phyloP scores from a whole-genome alignment of 2,329 filamentous ascomycete species.

The Xylaria sp. region DNA sequence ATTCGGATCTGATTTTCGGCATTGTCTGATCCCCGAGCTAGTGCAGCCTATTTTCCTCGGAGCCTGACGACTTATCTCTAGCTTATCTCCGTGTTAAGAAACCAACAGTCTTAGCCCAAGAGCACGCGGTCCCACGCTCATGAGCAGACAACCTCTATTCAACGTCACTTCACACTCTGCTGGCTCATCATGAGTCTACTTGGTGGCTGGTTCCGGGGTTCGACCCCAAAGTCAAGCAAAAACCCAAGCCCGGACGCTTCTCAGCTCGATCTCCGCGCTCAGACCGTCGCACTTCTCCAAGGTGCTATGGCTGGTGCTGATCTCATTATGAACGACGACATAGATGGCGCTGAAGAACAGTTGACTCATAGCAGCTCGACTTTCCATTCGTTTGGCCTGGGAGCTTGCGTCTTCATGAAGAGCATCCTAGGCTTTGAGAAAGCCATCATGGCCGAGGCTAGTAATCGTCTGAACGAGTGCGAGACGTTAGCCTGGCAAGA shows the following conservation, averaged over 20 bases:
- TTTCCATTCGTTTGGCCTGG: conserved; percentile 88
- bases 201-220: conserved; percentile 63
- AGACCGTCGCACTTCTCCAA: conserved; percentile 66
- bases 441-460: conserved; percentile 86
- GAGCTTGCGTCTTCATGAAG: conserved; percentile 84
- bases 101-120: not conserved
- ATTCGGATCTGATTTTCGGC: conserved; percentile 19
- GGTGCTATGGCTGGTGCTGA: conserved; percentile 73
- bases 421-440: conserved; percentile 93
- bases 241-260: conserved; percentile 50
- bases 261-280: conserved; percentile 51
- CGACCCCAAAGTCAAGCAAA: conserved; percentile 52
- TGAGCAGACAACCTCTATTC: conserved; percentile 16
- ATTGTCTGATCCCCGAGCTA: not conserved
- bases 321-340: conserved; percentile 88
- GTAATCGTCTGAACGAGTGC: conserved; percentile 75
- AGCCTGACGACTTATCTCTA: not conserved
- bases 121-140: conserved; percentile 12
- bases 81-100: not conserved
- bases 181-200: conserved; percentile 59
- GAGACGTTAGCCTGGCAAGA: conserved; percentile 82
- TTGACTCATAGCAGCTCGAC: conserved; percentile 79
- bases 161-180: conserved; percentile 1
- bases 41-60: not conserved
- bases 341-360: conserved; percentile 81